Percentiles rank a stretch among this genome's conserved stretches.
phyloP scores from a whole-genome alignment of 441 rosid species.

The Croton setiger region DNA sequence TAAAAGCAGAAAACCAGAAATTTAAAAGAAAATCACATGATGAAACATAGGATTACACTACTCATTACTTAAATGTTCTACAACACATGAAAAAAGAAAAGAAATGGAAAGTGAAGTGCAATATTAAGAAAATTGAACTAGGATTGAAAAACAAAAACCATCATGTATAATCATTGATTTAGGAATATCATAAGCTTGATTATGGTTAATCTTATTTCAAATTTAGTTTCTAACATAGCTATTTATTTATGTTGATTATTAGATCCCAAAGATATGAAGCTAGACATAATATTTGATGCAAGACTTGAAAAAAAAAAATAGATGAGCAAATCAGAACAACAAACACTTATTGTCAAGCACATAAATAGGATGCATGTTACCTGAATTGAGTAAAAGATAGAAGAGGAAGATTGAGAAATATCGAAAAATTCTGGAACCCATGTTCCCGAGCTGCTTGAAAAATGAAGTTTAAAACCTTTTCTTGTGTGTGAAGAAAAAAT shows the following conservation, averaged over 20 bases:
- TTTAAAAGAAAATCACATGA: neutral
- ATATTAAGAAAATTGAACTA: neutral
- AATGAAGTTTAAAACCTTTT: slow-evolving; percentile 8
- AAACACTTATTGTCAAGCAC: neutral
- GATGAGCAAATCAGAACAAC: neutral
- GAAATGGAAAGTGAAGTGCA: neutral
- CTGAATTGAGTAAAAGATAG: slow-evolving; percentile 50
- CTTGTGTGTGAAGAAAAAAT: slow-evolving; percentile 25
- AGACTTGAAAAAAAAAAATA: neutral
- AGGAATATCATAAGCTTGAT: neutral
- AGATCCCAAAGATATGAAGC: neutral
- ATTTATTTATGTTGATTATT: neutral
- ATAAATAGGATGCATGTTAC: slow-evolving; percentile 33
- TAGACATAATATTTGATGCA: neutral
- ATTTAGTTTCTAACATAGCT: neutral
- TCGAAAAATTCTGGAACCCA: slow-evolving; percentile 40
- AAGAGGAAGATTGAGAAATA: slow-evolving; percentile 44
- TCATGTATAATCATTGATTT: neutral
- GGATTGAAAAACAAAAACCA: neutral
- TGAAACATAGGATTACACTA: neutral
- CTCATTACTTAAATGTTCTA: neutral
- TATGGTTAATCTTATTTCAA: neutral
- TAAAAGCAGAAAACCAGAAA: slow-evolving; percentile 5
- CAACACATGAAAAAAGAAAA: neutral
- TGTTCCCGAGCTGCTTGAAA: slow-evolving; percentile 25